Evolutionary conservation across 2,329 filamentous ascomycete genomes (phyloP).

Genomic region (Colletotrichum orchidophilum): DNA sequence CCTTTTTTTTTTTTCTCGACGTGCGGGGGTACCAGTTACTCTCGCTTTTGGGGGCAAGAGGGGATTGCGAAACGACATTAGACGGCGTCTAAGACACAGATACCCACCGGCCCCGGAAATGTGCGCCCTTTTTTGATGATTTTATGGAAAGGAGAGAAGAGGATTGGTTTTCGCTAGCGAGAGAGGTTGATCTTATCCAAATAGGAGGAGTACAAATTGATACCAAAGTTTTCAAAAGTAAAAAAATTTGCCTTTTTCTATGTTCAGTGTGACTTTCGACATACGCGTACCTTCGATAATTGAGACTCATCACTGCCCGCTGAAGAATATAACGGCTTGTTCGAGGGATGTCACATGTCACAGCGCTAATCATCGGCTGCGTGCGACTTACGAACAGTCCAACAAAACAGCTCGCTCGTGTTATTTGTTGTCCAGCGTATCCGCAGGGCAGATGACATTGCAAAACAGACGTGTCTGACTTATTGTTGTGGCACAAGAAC

Average conservation of each 20-base stretch:
- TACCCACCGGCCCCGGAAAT: conserved; percentile 26
- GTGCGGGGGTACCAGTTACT: conserved; percentile 3
- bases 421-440: background rate
- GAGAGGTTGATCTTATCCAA: background rate
- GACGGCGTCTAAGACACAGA: conserved; percentile 22
- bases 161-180: background rate
- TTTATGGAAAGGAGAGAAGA: background rate
- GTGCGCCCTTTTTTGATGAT: conserved; percentile 8
- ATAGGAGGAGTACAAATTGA: background rate
- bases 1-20: conserved; percentile 18
- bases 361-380: background rate
- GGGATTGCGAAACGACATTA: conserved; percentile 18
- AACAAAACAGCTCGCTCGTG: background rate
- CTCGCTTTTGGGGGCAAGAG: conserved; percentile 1
- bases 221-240: background rate
- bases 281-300: background rate
- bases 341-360: background rate
- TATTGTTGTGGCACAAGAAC: background rate
- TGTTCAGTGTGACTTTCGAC: background rate
- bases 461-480: background rate
- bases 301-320: too few species aligned
- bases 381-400: background rate
- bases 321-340: background rate
- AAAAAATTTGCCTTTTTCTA: background rate
- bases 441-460: background rate